Evolutionary conservation across 2,329 filamentous ascomycete genomes (phyloP).

Genomic region (Parastagonospora avenae): DNA sequence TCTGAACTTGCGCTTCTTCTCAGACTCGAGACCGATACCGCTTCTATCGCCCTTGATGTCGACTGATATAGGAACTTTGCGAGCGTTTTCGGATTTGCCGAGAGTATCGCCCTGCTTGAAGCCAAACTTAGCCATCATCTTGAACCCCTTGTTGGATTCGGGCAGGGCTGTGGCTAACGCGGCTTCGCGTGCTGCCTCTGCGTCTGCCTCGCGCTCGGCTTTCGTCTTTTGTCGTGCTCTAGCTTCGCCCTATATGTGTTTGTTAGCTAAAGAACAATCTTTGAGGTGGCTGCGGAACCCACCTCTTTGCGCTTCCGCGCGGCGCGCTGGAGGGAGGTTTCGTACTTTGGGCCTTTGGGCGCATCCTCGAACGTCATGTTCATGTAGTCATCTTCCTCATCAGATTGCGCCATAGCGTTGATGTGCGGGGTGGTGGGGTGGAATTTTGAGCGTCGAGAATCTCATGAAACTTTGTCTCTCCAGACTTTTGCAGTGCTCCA

Average conservation of each 20-base stretch:
- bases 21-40: conserved; percentile 82
- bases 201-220: conserved; percentile 77
- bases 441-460: conserved; percentile 1
- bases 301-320: conserved; percentile 59
- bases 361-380: conserved; percentile 83
- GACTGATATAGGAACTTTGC: conserved; percentile 76
- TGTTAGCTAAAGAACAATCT: conserved; percentile 15
- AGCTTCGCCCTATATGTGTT: conserved; percentile 28
- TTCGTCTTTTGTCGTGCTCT: conserved; percentile 68
- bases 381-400: conserved; percentile 96
- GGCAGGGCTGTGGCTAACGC: conserved; percentile 76
- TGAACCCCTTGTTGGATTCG: conserved; percentile 79
- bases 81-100: conserved; percentile 63
- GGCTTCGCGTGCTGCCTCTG: conserved; percentile 72
- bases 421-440: background rate
- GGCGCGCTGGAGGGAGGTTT: conserved; percentile 67
- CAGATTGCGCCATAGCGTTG: conserved; percentile 47
- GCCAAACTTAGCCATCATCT: conserved; percentile 97
- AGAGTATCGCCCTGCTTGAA: conserved; percentile 78
- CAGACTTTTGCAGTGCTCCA: background rate
- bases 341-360: conserved; percentile 55
- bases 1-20: conserved; percentile 75
- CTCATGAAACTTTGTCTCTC: background rate
- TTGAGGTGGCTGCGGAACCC: conserved; percentile 14
- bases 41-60: conserved; percentile 77